phyloP scores from a whole-genome alignment of 345 rosid species.

The Eucalyptus leucophloia region DNA sequence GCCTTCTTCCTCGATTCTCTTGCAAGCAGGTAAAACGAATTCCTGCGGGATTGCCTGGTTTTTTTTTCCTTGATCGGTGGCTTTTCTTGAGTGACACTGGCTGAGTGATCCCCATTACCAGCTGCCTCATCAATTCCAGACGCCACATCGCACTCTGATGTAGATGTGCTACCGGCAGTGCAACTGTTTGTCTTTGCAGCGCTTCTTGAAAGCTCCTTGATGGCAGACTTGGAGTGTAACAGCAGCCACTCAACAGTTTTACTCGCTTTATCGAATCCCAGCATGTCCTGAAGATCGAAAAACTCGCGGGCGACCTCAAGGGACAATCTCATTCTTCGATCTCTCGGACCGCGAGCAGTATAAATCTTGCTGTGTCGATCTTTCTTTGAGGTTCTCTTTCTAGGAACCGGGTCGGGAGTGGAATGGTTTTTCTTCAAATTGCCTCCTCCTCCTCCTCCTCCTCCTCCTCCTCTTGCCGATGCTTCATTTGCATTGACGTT shows the following conservation, averaged over 20 bases:
- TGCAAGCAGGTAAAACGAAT: conserved; percentile 4
- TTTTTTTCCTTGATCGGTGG: conserved; percentile 6
- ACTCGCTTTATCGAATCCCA: conserved; percentile 75
- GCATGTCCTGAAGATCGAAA: conserved; percentile 74
- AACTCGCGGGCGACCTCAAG: conserved; percentile 58
- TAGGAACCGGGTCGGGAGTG: background rate
- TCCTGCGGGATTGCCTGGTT: conserved; percentile 15
- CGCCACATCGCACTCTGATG: conserved; percentile 32
- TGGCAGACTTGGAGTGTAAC: conserved; percentile 41
- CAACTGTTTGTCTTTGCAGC: background rate
- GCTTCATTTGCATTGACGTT: background rate
- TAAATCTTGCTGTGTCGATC: conserved; percentile 86
- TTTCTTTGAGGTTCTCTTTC: conserved; percentile 34
- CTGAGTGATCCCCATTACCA: background rate
- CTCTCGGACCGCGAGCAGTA: conserved; percentile 74
- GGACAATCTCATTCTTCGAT: conserved; percentile 82
- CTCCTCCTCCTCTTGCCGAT: background rate
- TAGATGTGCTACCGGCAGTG: conserved; percentile 11
- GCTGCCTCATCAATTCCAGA: conserved; percentile 9
- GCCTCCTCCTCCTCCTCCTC: background rate
- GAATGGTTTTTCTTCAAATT: background rate
- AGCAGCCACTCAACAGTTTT: conserved; percentile 84
- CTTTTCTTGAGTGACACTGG: background rate
- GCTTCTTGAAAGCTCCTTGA: conserved; percentile 24
- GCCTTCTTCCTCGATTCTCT: conserved; percentile 50